These are phyloP conservation scores for Curvularia sp. DNA, from an alignment of 2,329 filamentous ascomycete genomes.

Conservation along the genomic window DNA sequence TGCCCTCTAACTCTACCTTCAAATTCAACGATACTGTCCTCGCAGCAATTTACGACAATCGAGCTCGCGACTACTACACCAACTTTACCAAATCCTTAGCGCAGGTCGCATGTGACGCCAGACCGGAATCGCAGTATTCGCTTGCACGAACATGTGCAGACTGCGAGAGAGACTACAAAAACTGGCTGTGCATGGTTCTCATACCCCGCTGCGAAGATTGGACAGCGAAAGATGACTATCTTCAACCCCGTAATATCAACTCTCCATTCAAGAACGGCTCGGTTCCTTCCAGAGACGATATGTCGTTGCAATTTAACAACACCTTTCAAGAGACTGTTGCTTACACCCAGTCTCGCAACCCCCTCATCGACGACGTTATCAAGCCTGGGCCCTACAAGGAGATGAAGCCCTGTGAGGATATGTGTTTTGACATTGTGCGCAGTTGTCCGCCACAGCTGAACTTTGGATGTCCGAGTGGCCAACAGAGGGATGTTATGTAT, in stretches of 20 bases:
- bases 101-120: conserved; percentile 85
- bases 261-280: conserved; percentile 74
- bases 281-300: conserved; percentile 24
- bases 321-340: conserved; percentile 45
- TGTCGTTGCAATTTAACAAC: conserved; percentile 32
- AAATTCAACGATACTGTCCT: conserved; percentile 69
- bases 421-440: conserved; percentile 86
- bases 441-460: conserved; percentile 79
- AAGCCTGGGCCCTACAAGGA: conserved; percentile 92
- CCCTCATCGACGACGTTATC: conserved; percentile 73
- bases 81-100: conserved; percentile 83
- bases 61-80: conserved; percentile 72
- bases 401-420: conserved; percentile 82
- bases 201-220: conserved; percentile 94
- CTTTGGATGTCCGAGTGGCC: conserved; percentile 73
- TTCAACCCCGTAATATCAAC: conserved; percentile 75
- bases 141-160: conserved; percentile 77
- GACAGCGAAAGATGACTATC: conserved; percentile 57
- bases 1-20: conserved; percentile 76
- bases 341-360: conserved; percentile 69
- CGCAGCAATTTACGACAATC: conserved; percentile 76
- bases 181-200: conserved; percentile 91
- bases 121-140: conserved; percentile 77
- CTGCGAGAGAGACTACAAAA: conserved; percentile 83
- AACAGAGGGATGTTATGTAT: conserved; percentile 32